Evolutionary conservation across 2,329 filamentous ascomycete genomes (phyloP).

Genomic region (Scedosporium boydii): DNA sequence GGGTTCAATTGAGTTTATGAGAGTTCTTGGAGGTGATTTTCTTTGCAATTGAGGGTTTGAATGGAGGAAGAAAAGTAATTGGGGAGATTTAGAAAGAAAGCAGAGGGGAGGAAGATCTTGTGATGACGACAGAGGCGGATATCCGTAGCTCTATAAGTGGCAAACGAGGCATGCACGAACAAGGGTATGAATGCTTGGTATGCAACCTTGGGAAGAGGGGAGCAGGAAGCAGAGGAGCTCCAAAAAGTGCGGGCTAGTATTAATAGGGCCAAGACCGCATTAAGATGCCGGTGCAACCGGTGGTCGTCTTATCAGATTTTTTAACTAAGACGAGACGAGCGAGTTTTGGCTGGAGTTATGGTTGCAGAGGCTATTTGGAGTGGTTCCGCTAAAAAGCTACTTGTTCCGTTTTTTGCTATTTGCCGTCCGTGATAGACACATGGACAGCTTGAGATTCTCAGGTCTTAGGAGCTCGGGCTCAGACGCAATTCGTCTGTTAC

Average conservation of each 20-base stretch:
- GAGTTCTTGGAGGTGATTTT: background rate
- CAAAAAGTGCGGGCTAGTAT: background rate
- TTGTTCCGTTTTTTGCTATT: background rate
- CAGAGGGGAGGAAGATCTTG: background rate
- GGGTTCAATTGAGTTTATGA: background rate
- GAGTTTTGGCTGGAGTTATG: too few relatives aligned
- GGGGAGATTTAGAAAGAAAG: background rate
- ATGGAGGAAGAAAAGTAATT: background rate
- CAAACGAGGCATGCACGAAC: too few relatives aligned
- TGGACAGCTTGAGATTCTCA: too few relatives aligned
- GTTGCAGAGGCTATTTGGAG: background rate
- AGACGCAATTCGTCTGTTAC: background rate
- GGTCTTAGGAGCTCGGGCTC: background rate
- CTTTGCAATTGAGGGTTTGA: background rate
- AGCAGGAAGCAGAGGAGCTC: too few relatives aligned
- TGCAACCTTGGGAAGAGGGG: too few relatives aligned
- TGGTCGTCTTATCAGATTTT: background rate
- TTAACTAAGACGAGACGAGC: background rate
- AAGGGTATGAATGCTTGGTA: too few relatives aligned
- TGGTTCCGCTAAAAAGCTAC: background rate
- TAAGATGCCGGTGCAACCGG: background rate
- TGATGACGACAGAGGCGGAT: background rate
- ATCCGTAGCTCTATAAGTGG: background rate
- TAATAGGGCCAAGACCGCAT: background rate
- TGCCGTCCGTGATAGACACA: background rate